Evolutionary conservation across 1,284 basidiomycete species (phyloP).

Genomic region (Irpex sp.): DNA sequence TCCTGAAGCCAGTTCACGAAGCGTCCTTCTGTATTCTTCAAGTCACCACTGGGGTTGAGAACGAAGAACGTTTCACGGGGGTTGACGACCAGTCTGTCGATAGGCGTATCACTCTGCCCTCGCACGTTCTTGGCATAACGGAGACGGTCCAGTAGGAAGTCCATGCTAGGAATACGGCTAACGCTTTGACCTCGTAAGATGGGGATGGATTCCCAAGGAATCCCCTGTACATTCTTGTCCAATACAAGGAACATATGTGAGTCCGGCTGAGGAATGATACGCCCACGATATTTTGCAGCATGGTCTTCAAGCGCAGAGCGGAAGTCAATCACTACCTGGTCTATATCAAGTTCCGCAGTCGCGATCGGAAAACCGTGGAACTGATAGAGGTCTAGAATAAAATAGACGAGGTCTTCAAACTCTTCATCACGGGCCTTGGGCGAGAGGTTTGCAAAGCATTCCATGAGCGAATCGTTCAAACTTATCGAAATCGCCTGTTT

Average conservation of each 20-base stretch:
- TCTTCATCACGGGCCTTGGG: constrained; percentile 88
- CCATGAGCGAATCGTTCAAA: constrained; percentile 73
- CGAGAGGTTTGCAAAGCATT: constrained; percentile 82
- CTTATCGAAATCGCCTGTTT: constrained; percentile 50
- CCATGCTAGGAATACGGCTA: constrained; percentile 86
- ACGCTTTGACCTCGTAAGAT: constrained; percentile 81
- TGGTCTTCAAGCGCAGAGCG: constrained; percentile 71
- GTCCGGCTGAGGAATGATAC: constrained; percentile 33
- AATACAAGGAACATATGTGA: constrained; percentile 86
- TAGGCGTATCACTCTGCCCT: constrained; percentile 7
- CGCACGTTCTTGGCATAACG: constrained; percentile 39
- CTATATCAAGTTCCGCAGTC: constrained; percentile 90
- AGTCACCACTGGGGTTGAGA: constrained; percentile 91
- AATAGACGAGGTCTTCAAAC: constrained; percentile 92
- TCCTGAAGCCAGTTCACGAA: constrained; percentile 76
- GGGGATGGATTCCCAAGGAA: constrained; percentile 97
- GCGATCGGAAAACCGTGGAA: constrained; percentile 89
- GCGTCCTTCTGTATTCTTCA: constrained; percentile 78
- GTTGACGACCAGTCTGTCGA: constrained; percentile 57
- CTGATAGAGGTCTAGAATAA: constrained; percentile 91
- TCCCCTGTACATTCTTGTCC: constrained; percentile 85
- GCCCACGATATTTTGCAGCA: constrained; percentile 35
- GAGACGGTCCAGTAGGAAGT: constrained; percentile 85
- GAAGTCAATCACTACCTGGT: constrained; percentile 78
- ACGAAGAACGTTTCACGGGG: constrained; percentile 77